Conservation (phyloP, 257 asterid genomes). For the Nicotiana knightiana region DNA sequence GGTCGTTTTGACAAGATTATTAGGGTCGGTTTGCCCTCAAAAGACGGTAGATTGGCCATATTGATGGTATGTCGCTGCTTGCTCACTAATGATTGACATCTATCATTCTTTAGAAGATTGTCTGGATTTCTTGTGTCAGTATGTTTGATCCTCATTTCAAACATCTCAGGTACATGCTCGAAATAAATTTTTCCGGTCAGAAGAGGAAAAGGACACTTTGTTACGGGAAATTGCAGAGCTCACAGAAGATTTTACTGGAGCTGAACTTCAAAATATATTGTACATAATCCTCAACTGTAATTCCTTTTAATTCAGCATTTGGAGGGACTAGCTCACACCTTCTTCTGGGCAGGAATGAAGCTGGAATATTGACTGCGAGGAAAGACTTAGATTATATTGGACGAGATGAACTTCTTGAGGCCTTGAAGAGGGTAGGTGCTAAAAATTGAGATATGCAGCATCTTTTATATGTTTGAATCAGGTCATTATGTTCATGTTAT, state of each 20-base stretch:
- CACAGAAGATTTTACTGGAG: conserved; percentile 93
- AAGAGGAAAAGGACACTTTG: conserved; percentile 80
- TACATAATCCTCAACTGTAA: conserved; percentile 24
- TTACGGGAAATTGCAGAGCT: conserved; percentile 80
- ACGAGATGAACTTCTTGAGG: conserved; percentile 92
- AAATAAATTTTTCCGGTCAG: conserved; percentile 86
- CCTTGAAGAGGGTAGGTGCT: conserved; percentile 76
- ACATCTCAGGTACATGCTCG: conserved; percentile 86
- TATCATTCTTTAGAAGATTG: neutral
- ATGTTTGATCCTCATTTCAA: conserved; percentile 19
- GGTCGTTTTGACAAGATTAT: conserved; percentile 97
- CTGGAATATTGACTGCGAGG: conserved; percentile 94
- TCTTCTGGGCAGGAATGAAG: conserved; percentile 79
- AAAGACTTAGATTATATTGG: conserved; percentile 89
- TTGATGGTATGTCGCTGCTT: conserved; percentile 51
- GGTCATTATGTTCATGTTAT: conserved; percentile 12
- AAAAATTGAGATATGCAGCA: conserved; percentile 13
- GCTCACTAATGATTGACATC: neutral
- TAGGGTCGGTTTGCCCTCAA: conserved; percentile 95
- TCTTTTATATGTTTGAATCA: neutral
- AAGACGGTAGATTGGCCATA: conserved; percentile 92
- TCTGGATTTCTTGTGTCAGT: neutral
- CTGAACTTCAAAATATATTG: conserved; percentile 95
- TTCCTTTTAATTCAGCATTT: conserved; percentile 13
- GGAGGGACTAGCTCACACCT: conserved; percentile 23